Evolutionary conservation across 2,329 filamentous ascomycete genomes (phyloP).

Genomic region (Endothia cerciana): DNA sequence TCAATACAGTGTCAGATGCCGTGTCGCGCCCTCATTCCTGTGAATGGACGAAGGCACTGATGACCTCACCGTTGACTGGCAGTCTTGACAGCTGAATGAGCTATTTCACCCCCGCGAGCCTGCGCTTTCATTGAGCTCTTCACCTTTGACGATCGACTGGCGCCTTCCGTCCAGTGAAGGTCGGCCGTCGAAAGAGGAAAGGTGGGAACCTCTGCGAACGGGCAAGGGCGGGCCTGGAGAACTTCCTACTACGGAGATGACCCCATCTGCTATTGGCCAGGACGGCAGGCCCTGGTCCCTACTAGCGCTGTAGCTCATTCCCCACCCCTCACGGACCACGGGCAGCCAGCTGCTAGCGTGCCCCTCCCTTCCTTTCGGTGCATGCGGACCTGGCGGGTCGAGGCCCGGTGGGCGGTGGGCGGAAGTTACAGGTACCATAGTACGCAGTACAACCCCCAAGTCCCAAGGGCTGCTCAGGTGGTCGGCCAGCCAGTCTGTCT

Average conservation of each 20-base stretch:
- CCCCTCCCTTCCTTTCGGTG: neutral
- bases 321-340: neutral
- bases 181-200: constrained; percentile 7
- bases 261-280: constrained; percentile 6
- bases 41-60: neutral
- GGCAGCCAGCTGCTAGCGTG: neutral
- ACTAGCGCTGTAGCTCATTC: constrained; percentile 3
- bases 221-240: constrained; percentile 8
- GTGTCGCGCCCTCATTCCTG: constrained; percentile 1
- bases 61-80: constrained; percentile 10
- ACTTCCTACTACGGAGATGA: constrained; percentile 21
- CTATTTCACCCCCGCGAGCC: neutral
- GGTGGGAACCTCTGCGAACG: constrained; percentile 6
- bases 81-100: constrained; percentile 2
- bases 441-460: too few relatives aligned
- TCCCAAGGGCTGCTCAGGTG: too few relatives aligned
- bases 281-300: constrained; percentile 2
- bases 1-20: neutral
- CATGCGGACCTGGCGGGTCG: constrained; percentile 3
- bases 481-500: too few relatives aligned
- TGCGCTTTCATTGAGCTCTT: neutral
- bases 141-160: neutral
- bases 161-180: neutral
- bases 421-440: too few relatives aligned
- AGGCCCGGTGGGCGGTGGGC: neutral